Evolutionary conservation across 305 asterid genomes (phyloP), one percentile per base, ranked within the genome.

Genomic region (Ajuga reptans): DNA sequence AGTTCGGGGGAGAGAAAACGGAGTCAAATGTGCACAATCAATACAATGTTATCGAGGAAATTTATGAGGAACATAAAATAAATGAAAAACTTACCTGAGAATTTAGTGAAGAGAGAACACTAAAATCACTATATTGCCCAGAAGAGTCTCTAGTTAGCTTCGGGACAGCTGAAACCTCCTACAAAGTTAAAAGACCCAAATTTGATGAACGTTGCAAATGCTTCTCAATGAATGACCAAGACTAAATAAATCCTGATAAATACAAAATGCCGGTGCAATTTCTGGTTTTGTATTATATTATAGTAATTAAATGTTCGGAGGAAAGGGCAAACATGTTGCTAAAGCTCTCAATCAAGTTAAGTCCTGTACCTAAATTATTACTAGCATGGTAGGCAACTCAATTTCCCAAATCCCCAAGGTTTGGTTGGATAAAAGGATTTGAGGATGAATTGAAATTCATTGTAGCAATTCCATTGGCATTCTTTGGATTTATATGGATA

Each of bases 61-160:
- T 42, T 71, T 9, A 56, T 4, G 12, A 62, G 60, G 16, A 63
- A 57, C n/a, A 34, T 45, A 71, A 49, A 73, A 64, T 17, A 69
- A 41, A 55, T 14, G 51, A 16, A 69, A 62, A 69, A 64, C 39
- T 55, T 69, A 86, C 98, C 97, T 92, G 97, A 58, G 96, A 90
- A 71, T 90, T 90, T 66, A 92, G 82, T 29, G 97, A 92, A 71
- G 98, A 90, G 66, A 92, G 92, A 77, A 92, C 81, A 84, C 82
- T 89, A 79, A 92, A 92, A 84, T 92, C 98, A 80, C 97, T 90
- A 68, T 88, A 86, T 62, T 88, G 97, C 67, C 97, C 97, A 77
- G 98, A 87, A 69, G 92, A 85, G 79, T 92, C 97, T 78, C 94
- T 88, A 53, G 91, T 83, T 72, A 87, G 86, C 86, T 85, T 90